Evolutionary conservation across 768 basidiomycete species (phyloP).

Genomic region (Clitopilus hobsonii): DNA sequence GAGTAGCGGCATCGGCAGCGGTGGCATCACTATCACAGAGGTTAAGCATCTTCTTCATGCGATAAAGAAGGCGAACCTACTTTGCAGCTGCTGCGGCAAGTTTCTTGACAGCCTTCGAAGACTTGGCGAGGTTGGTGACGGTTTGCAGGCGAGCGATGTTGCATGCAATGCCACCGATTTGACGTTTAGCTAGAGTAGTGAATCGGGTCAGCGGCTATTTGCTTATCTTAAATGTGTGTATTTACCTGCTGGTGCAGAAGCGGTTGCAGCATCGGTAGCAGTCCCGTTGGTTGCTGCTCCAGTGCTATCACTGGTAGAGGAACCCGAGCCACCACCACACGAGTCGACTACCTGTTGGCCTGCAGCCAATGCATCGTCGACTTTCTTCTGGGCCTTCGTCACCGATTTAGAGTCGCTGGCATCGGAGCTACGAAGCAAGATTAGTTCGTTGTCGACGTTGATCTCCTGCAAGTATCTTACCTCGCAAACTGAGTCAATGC

Average conservation of each 20-base stretch:
- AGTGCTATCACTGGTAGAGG: background rate
- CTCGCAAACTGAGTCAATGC: constrained; percentile 1
- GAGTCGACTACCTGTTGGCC: constrained; percentile 4
- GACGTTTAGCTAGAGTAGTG: constrained; percentile 12
- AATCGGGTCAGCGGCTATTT: too few species aligned
- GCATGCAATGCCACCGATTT: constrained; percentile 13
- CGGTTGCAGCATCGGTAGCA: background rate
- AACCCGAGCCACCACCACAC: background rate
- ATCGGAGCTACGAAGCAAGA: too few species aligned
- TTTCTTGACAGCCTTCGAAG: constrained; percentile 9
- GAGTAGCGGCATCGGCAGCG: constrained; percentile 14
- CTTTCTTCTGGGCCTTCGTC: constrained; percentile 2
- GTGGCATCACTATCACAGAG: constrained; percentile 14
- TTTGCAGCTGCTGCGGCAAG: constrained; percentile 8
- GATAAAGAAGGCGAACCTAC: constrained; percentile 7
- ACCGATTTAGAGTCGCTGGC: constrained; percentile 1
- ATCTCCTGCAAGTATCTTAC: background rate
- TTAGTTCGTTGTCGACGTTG: background rate
- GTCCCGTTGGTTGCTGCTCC: constrained; percentile 1
- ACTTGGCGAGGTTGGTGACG: constrained; percentile 8
- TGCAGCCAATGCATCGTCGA: background rate
- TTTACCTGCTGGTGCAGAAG: background rate
- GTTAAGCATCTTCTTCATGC: too few species aligned
- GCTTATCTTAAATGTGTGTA: background rate
- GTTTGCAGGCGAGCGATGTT: constrained; percentile 12